Evolutionary conservation across 2,329 filamentous ascomycete species (phyloP).

Genomic region (Xylaria hypoxylon): DNA sequence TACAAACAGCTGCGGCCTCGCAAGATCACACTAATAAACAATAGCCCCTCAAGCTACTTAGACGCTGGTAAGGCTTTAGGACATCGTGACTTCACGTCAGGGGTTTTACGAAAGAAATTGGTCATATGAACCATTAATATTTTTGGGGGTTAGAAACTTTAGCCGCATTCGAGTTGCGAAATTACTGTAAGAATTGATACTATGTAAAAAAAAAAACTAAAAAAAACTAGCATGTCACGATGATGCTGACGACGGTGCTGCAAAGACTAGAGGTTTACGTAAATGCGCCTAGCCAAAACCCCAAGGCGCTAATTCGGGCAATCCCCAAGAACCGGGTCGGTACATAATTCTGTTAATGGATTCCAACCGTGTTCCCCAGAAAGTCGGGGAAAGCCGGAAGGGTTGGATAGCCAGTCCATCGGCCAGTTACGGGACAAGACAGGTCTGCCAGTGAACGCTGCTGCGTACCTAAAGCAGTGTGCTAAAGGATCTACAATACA

Average conservation of each 20-base stretch:
- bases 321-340: conserved; percentile 31
- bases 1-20: conserved; percentile 1
- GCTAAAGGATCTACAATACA: conserved; percentile 20
- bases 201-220: neutral
- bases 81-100: conserved; percentile 17
- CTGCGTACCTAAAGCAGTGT: conserved; percentile 1
- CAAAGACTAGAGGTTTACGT: conserved; percentile 20
- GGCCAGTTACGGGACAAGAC: conserved; percentile 33
- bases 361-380: conserved; percentile 35
- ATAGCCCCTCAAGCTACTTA: neutral
- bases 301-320: conserved; percentile 18
- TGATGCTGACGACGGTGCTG: conserved; percentile 15
- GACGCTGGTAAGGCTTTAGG: neutral
- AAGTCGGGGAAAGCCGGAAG: conserved; percentile 40
- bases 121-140: conserved; percentile 18
- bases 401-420: conserved; percentile 13
- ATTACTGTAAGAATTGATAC: neutral
- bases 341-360: conserved; percentile 6
- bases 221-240: conserved; percentile 37
- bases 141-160: neutral
- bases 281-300: conserved; percentile 18
- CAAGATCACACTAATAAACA: neutral
- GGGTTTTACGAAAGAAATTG: conserved; percentile 18
- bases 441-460: neutral
- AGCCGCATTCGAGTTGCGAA: conserved; percentile 5